Conservation (phyloP, 2,329 filamentous ascomycete species). For the Fonsecaea nubica region DNA sequence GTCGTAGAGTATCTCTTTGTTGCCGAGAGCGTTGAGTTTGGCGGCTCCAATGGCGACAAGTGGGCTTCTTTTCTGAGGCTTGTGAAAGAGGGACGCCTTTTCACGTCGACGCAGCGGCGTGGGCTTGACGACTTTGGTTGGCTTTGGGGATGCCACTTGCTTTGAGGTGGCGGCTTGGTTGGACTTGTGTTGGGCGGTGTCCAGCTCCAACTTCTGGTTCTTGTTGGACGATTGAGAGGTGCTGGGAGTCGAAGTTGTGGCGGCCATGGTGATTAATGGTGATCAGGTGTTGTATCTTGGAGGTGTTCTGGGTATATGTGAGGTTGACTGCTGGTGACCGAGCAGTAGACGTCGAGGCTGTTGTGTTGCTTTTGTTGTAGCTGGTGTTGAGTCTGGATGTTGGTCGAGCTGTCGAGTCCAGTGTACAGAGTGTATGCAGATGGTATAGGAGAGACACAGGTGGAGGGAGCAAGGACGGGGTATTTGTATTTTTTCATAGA, state of each 20-base stretch:
- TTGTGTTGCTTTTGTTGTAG: not conserved
- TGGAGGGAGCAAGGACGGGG: not conserved
- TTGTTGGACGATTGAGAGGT: not conserved
- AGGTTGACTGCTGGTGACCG: not conserved
- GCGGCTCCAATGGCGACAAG: not conserved
- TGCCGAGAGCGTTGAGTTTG: constrained; percentile 9
- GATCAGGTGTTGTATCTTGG: not conserved
- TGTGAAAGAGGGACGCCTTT: constrained; percentile 12
- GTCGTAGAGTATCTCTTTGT: constrained; percentile 11
- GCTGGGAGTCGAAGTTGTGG: not conserved
- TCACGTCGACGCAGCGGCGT: not conserved
- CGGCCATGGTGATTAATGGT: not conserved
- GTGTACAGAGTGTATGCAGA: not conserved
- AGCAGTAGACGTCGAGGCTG: not conserved
- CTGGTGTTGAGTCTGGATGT: constrained; percentile 2
- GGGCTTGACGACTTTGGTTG: not conserved
- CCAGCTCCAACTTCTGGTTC: not conserved
- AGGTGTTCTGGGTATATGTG: not conserved
- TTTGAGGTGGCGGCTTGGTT: not conserved
- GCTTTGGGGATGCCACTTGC: constrained; percentile 1
- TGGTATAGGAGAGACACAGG: not conserved
- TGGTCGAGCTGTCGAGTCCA: not conserved
- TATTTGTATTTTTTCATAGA: not conserved
- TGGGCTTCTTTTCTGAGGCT: constrained; percentile 7
- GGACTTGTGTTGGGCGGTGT: not conserved